Base-by-base conservation (phyloP, 1,284 basidiomycete genomes). In the Ganoderma leucocontextum region DNA sequence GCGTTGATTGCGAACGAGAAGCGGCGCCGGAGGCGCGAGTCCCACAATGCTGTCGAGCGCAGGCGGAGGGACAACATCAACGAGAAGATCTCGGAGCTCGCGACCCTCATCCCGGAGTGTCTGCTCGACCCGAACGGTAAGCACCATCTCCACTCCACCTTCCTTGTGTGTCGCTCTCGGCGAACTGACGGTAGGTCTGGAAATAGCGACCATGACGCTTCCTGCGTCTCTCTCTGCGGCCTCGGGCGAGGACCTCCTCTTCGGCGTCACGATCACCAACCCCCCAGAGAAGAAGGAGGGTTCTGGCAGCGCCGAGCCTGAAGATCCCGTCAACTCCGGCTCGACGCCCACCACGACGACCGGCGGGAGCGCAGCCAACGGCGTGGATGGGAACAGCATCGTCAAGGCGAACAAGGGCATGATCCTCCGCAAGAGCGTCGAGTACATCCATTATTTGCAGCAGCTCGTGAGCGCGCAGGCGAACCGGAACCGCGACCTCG, bases 341-440 rank as follows among this genome's bases (percentile, higher is more conserved):
- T 61, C 63, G 70, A 76, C 67, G 62, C 70, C 68, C 61, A 73
- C 60, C 64, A 72, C 73, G 36, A 69, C 71, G 47, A 75, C 68
- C 38, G 75, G 73, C 25, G 73, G 64, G 58, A 71, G 67, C 58
- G 73, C 72, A 29, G 71, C 71, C 55, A 75, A 76, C 61, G 74
- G 73, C 57, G 73, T n/a, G 25, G 76, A 69, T 35, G 72, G 64
- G 29, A 29, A 29, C 22, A 76, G 73, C n/a, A 81, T 78, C 6
- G 83, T 93, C 60, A 95, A 95, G 78, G 94, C 94, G 55, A 96
- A 96, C 81, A 96, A 96, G 84, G 94, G 94, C 49, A 93, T 95
- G 88, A 95, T 96, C 63, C 80, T 96, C 49, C 81, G 92, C 73
- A 95, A 95, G 87, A 93, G 91, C 67, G 95, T 96, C 39, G 94